phyloP scores from a whole-genome alignment of 805 yeast genomes.

The Komagataella mondaviorum region DNA sequence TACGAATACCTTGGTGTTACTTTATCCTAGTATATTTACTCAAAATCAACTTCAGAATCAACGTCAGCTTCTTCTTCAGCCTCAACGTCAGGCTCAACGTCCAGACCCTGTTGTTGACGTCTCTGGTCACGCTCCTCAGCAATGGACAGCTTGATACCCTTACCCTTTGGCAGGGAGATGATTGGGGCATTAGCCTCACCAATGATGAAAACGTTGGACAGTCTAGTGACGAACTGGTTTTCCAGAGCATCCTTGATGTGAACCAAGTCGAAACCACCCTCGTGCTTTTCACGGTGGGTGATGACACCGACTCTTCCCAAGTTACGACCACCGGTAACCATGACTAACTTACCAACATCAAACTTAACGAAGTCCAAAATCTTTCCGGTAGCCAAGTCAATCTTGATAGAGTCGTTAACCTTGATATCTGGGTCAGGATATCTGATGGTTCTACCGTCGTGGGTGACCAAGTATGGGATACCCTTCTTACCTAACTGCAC shows the following conservation, averaged over 20 bases:
- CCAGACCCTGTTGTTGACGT: conserved; percentile 66
- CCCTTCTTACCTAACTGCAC: conserved; percentile 98
- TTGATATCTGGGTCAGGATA: conserved; percentile 97
- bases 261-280: conserved; percentile 95
- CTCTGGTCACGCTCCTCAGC: conserved; percentile 98
- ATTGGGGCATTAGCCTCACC: conserved; percentile 94
- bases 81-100: conserved; percentile 5
- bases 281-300: conserved; percentile 94
- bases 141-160: conserved; percentile 93
- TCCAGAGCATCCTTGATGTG: conserved; percentile 93
- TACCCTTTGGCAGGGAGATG: conserved; percentile 96
- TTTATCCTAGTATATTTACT: background rate
- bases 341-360: conserved; percentile 84
- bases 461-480: conserved; percentile 96
- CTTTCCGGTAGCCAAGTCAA: conserved; percentile 94
- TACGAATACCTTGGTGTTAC: background rate
- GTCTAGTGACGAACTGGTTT: conserved; percentile 92
- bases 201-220: conserved; percentile 83
- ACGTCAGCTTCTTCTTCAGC: background rate
- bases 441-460: conserved; percentile 99
- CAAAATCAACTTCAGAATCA: background rate
- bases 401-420: conserved; percentile 96
- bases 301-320: conserved; percentile 96
- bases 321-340: conserved; percentile 97
- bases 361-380: conserved; percentile 79